These are phyloP conservation scores for Colletotrichum abscissum DNA, from an alignment of 2,329 filamentous ascomycete species.

Conservation along the genomic window DNA sequence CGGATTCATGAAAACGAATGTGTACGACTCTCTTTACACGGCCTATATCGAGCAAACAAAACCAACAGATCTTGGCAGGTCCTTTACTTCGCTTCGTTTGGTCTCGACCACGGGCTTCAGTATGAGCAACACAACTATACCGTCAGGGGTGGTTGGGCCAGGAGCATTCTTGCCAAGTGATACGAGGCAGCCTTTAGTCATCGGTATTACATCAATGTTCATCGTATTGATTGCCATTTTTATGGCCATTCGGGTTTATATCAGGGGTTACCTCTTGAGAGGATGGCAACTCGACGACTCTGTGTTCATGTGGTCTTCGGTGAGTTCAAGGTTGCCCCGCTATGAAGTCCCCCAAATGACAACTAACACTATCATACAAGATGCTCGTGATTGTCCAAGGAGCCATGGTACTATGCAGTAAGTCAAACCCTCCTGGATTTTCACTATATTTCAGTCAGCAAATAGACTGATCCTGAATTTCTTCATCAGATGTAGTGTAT, in stretches of 20 bases:
- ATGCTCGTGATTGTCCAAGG: not conserved
- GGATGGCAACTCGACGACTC: constrained; percentile 41
- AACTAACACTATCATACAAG: not conserved
- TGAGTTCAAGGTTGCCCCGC: not conserved
- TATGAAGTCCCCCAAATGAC: not conserved
- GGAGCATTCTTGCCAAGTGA: not conserved
- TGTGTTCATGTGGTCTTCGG: not conserved
- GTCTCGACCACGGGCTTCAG: not conserved
- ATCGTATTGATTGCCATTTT: not conserved
- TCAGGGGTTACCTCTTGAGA: constrained; percentile 39
- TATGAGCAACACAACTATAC: not conserved
- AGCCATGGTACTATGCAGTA: not conserved
- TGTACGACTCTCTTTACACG: not conserved
- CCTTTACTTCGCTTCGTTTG: not conserved
- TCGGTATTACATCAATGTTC: not conserved
- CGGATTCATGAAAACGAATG: not conserved
- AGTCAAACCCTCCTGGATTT: not conserved
- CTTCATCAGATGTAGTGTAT: not conserved
- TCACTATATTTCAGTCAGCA: too few species aligned
- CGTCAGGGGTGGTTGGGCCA: not conserved
- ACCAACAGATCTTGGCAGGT: not conserved
- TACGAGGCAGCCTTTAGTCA: not conserved
- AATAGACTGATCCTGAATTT: not conserved
- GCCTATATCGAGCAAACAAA: too few species aligned
- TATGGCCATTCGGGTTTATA: constrained; percentile 32